A percentile compares a stretch with the other conserved stretches of the same genome.
phyloP scores from a whole-genome alignment of 495 filamentous ascomycete genomes.

The Penicillium maclennaniae region DNA sequence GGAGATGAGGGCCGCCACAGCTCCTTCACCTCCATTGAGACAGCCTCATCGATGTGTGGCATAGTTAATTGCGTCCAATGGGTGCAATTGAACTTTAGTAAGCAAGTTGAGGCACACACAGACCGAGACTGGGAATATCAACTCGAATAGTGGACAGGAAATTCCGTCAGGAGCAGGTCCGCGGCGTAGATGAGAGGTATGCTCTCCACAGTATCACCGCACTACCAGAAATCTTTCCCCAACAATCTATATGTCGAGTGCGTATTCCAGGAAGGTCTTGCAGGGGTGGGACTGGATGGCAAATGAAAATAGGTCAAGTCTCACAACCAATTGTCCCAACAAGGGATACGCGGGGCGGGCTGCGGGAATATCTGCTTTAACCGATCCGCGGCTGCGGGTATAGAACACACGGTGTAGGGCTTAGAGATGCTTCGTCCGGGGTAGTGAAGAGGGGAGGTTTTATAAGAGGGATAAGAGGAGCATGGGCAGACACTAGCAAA shows the following conservation, averaged over 20 bases:
- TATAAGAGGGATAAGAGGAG: too few species aligned
- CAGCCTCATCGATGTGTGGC: conserved; percentile 27
- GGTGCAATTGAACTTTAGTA: not conserved
- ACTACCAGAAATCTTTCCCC: not conserved
- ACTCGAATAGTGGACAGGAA: not conserved
- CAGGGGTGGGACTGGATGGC: conserved; percentile 9
- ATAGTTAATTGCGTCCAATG: conserved; percentile 5
- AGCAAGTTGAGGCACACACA: not conserved
- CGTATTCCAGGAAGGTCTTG: conserved; percentile 2
- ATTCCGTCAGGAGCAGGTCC: not conserved
- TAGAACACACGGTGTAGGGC: not conserved
- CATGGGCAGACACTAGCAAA: too few species aligned
- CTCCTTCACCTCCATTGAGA: conserved; percentile 34
- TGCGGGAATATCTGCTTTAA: conserved; percentile 12
- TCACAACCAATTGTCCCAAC: conserved; percentile 11
- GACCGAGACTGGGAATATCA: not conserved
- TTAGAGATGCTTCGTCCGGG: too few species aligned
- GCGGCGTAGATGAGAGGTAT: not conserved
- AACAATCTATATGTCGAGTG: not conserved
- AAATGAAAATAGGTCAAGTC: conserved; percentile 8
- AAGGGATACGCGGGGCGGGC: conserved; percentile 18
- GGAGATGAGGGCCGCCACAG: conserved; percentile 74
- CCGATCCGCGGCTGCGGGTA: conserved; percentile 24
- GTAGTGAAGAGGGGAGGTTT: too few species aligned
- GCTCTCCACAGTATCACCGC: not conserved